Percentiles rank a stretch among this genome's conserved stretches.
These are phyloP conservation scores for Filobasidium wieringae DNA, from an alignment of 768 basidiomycete species.

Conservation along the genomic window DNA sequence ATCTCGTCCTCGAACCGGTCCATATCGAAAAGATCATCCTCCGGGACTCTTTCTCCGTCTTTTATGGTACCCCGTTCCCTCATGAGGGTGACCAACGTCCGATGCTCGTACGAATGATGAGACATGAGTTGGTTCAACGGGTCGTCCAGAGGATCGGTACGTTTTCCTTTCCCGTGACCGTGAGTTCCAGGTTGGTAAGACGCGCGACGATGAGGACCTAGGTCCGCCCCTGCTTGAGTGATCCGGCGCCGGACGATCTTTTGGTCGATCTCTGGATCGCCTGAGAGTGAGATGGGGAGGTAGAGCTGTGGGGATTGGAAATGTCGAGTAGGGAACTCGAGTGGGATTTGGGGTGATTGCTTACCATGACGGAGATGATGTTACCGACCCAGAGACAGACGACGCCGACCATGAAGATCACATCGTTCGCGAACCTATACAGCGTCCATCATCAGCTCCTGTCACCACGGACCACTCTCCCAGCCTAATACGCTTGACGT, in stretches of 20 bases:
- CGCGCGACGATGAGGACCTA: neutral
- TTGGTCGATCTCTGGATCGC: neutral
- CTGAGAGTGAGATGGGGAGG: slow-evolving; percentile 6
- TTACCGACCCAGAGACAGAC: slow-evolving; percentile 2
- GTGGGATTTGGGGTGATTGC: neutral
- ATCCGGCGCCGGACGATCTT: neutral
- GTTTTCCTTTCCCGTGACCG: neutral
- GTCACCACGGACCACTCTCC: neutral
- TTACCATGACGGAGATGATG: slow-evolving; percentile 8
- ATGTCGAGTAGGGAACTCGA: neutral
- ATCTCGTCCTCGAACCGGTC: neutral
- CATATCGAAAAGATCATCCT: slow-evolving; percentile 3
- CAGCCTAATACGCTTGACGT: neutral
- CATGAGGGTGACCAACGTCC: slow-evolving; percentile 5
- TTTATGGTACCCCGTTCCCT: slow-evolving; percentile 4
- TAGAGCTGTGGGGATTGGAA: neutral
- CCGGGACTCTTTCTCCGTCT: neutral
- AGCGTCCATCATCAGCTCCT: neutral
- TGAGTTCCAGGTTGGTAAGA: neutral
- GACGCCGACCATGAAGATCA: slow-evolving; percentile 3
- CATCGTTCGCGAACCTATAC: neutral
- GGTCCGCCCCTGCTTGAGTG: neutral
- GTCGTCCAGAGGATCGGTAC: neutral
- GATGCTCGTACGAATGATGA: slow-evolving; percentile 5
- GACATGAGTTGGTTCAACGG: neutral